Evolutionary conservation across 345 rosid species (phyloP), one percentile per base, ranked within the genome.

Genomic region (Streptanthus diversifolius): DNA sequence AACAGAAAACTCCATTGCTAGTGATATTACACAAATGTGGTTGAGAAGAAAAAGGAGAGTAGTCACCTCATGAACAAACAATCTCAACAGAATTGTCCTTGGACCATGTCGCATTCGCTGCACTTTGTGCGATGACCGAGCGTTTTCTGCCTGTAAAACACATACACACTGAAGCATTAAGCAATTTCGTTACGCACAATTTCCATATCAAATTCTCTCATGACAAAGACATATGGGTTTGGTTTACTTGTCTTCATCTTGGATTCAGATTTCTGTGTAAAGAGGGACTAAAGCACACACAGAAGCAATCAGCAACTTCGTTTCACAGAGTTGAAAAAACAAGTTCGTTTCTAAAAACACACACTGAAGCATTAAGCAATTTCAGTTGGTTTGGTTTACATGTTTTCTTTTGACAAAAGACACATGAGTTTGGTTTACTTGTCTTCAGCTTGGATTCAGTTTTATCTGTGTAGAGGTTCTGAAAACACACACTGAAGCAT

Each of bases 1-100:
- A 32, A n/a, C 18, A 37, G 3, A 32, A 47, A 51, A 13, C 30
- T 71, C 36, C 35, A 62, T 21, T 29, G 5, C 8, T 72, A 59
- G 5, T 70, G 47, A 52, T 32, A 36, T 63, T 65, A 39, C 18
- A 6, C 27, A 36, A 2, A 58, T 58, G 44, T 35, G 63, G 18
- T 21, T 36, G 8, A 55, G 40, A 7, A 21, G 18, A 37, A 12
- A 37, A 36, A 58, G 12, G 15, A 63, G 51, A 19, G 14, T 51
- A 40, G 10, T 14, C 37, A 87, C 97, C 98, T 91, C 95, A 87
- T 89, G 68, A 74, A 85, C 87, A 93, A 81, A 78, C 98, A 93
- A 80, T 91, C 98, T 48, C 96, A 96, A 70, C 97, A 93, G 71
- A 91, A 91, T 59, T 93, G 97, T 68, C 98, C 97, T 77, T 84